Evolutionary conservation across 106 monocot species (phyloP).

Genomic region (Dactylorhiza incarnata): DNA sequence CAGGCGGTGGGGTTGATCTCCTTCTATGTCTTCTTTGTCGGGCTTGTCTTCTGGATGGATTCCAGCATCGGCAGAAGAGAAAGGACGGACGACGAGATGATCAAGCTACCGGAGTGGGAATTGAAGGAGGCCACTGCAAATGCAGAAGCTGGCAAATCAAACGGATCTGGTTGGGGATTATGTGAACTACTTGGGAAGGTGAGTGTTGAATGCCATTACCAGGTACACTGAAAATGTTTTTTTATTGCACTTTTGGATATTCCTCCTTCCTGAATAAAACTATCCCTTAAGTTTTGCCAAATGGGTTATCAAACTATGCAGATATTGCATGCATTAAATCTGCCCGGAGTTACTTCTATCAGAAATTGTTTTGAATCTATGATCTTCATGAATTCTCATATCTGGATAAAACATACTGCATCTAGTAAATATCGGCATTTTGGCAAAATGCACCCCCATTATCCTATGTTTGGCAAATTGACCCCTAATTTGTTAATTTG

Average conservation of each 20-base stretch:
- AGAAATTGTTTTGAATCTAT: too few relatives aligned
- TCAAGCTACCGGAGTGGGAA: constrained; percentile 14
- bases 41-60: constrained; percentile 94
- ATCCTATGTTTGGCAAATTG: too few relatives aligned
- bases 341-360: not conserved
- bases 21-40: constrained; percentile 86
- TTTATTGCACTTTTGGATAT: not conserved
- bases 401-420: too few relatives aligned
- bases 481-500: too few relatives aligned
- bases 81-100: constrained; percentile 11
- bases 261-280: not conserved
- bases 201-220: not conserved
- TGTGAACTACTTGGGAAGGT: constrained; percentile 21
- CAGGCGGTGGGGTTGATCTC: constrained; percentile 69
- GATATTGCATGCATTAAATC: not conserved
- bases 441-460: too few relatives aligned
- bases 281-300: not conserved
- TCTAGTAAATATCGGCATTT: too few relatives aligned
- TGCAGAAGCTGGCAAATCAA: not conserved
- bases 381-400: too few relatives aligned
- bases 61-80: constrained; percentile 5
- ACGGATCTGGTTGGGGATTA: not conserved
- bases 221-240: not conserved
- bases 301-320: not conserved
- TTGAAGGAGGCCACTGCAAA: constrained; percentile 4